These are phyloP conservation scores for Pythium plurisporium DNA, from an alignment of 352 stramenopile genomes.

Conservation along the genomic window DNA sequence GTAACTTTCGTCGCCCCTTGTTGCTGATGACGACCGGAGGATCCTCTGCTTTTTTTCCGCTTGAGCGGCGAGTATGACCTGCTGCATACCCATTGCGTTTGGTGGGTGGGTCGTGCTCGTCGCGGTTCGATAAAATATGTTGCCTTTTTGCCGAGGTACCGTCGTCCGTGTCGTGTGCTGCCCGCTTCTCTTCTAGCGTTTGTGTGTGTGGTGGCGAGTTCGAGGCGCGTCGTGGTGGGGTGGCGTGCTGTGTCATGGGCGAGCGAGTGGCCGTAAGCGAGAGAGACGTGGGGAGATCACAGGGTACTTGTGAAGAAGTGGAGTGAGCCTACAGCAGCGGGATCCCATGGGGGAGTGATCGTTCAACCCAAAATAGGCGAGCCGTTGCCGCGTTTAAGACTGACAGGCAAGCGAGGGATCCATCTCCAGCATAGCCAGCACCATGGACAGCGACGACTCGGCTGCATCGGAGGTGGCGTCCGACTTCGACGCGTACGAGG, in stretches of 20 bases:
- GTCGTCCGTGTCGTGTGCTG: neutral
- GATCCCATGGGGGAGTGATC: no score
- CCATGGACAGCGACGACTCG: conserved; percentile 74
- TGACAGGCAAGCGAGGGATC: no score
- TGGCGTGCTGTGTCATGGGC: no score
- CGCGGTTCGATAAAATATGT: conserved; percentile 20
- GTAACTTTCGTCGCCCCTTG: conserved; percentile 1
- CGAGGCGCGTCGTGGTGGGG: neutral
- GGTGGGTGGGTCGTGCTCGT: neutral
- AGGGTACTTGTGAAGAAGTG: no score
- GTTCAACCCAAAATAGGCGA: neutral
- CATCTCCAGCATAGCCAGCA: neutral
- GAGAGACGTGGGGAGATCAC: no score
- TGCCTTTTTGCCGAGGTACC: conserved; percentile 23
- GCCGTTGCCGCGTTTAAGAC: no score
- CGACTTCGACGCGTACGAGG: conserved; percentile 37
- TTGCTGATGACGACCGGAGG: neutral
- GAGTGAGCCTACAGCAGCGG: no score
- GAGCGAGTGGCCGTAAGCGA: no score
- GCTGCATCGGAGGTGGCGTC: conserved; percentile 61
- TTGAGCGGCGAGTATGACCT: conserved; percentile 4
- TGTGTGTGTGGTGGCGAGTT: neutral
- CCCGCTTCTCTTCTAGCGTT: neutral
- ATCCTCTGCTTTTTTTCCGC: conserved; percentile 9
- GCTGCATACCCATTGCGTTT: no score